Conservation (phyloP, 768 basidiomycete genomes). For the Pleurotus tuoliensis region DNA sequence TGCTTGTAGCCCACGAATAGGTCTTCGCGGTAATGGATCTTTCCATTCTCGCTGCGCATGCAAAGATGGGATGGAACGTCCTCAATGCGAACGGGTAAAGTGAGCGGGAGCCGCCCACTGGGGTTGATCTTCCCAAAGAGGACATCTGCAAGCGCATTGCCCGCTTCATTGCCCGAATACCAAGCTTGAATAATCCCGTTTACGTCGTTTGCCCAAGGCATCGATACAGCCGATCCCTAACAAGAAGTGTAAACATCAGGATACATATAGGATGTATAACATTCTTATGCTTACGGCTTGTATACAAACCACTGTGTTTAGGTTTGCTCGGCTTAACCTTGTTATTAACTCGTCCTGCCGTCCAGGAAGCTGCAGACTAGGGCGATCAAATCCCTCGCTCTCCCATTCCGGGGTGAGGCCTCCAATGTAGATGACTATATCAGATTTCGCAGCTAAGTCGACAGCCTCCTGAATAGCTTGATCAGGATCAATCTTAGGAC, state of each 20-base stretch:
- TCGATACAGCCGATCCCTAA: constrained; percentile 58
- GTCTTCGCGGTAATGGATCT: constrained; percentile 50
- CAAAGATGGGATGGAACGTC: constrained; percentile 37
- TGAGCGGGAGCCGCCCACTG: neutral
- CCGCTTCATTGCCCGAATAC: constrained; percentile 4
- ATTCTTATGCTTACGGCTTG: constrained; percentile 33
- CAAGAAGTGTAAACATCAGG: neutral
- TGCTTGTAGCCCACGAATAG: constrained; percentile 70
- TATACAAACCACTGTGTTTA: constrained; percentile 54
- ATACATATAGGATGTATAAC: neutral
- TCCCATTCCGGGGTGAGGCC: constrained; percentile 74
- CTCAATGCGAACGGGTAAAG: constrained; percentile 25
- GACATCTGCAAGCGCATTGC: constrained; percentile 1
- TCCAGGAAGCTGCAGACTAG: constrained; percentile 55
- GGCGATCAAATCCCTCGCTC: constrained; percentile 71
- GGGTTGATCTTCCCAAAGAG: constrained; percentile 3
- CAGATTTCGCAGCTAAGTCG: constrained; percentile 45
- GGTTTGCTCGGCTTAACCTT: constrained; percentile 49
- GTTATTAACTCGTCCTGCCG: constrained; percentile 55
- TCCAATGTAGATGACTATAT: constrained; percentile 54
- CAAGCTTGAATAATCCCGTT: neutral
- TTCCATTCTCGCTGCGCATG: constrained; percentile 23
- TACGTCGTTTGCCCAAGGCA: constrained; percentile 61
- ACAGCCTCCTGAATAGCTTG: constrained; percentile 55
- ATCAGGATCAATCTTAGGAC: constrained; percentile 55